Conservation (phyloP, 352 stramenopile genomes). For the Phytophthora citricola region DNA sequence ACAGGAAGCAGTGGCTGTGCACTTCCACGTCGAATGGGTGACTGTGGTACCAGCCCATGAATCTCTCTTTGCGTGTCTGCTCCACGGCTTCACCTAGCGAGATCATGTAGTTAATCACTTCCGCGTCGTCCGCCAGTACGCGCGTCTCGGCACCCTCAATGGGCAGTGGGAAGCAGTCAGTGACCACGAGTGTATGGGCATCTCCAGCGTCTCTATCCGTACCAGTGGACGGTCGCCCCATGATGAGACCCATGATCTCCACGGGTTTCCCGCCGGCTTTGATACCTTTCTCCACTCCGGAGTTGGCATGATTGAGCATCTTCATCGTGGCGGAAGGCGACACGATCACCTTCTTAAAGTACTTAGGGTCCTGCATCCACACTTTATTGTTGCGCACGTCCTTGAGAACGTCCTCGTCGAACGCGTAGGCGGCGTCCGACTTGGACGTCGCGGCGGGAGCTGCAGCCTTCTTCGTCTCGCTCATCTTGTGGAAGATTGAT, state of each 20-base stretch:
- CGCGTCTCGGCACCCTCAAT: slow-evolving; percentile 96
- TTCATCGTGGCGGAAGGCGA: slow-evolving; percentile 95
- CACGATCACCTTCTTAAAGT: slow-evolving; percentile 97
- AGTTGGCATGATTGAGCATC: slow-evolving; percentile 98
- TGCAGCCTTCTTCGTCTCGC: slow-evolving; percentile 22
- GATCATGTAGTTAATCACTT: slow-evolving; percentile 99
- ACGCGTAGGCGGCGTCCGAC: slow-evolving; percentile 78
- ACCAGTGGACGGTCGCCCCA: slow-evolving; percentile 91
- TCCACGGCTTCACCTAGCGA: slow-evolving; percentile 95
- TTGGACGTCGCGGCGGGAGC: slow-evolving; percentile 28
- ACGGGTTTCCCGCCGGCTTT: slow-evolving; percentile 95
- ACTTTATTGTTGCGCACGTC: slow-evolving; percentile 89
- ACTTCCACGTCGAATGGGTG: slow-evolving; percentile 99
- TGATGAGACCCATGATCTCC: slow-evolving; percentile 99
- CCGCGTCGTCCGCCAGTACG: slow-evolving; percentile 96
- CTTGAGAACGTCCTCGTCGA: slow-evolving; percentile 87
- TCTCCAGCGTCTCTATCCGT: slow-evolving; percentile 89
- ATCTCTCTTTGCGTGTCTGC: slow-evolving; percentile 95
- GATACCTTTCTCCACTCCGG: slow-evolving; percentile 98
- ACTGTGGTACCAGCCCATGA: slow-evolving; percentile 99
- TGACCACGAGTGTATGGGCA: slow-evolving; percentile 95
- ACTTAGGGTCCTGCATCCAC: slow-evolving; percentile 94
- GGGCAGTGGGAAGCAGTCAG: slow-evolving; percentile 97
- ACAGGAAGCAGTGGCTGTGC: slow-evolving; percentile 98
- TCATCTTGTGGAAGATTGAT: slow-evolving; percentile 35